Base-by-base conservation (phyloP, 768 basidiomycete species). In the Amanita fuliginea region DNA sequence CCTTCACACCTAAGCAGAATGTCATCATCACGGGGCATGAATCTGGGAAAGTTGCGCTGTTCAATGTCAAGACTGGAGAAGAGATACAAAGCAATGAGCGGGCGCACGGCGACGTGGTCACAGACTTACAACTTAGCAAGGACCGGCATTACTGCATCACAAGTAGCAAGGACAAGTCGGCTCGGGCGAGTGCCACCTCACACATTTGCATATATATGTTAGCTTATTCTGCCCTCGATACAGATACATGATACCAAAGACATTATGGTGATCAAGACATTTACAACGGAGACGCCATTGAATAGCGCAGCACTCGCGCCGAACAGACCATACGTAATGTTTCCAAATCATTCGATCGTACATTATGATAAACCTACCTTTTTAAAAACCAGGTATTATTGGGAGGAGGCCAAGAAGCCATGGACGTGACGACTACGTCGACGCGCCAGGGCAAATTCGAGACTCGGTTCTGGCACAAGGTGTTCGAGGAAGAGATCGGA, bases 401-500 rank as follows among this genome's bases (percentile, higher is more conserved):
- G 19, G 96, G 96, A 39, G 95, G 96, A 64, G 96, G 96, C 37
- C 96, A 98, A 67, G 95, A 96, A 62, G 96, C 96, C 3, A 95
- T 92, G 91, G 82, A 72, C 59, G 96, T 98, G 45, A 97, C 96
- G 11, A 98, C 92, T 6, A 98, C 95, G 0, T 92, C 91, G 1
- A 60, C 81, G 19, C 81, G 96, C 46, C 90, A 96, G 64, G 96
- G 95, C 18, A 96, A 97, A 67, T 99, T 99, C 64, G 96, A 98
- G 69, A 90, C 92, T 9, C 77, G 93, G 34, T 97, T 99, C 71
- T 98, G 93, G 92, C 95, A 99, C 73, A 91, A 86, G 57, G 74
- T 95, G 33, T 87, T 95, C 58, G 93, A 95, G 66, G 93, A 96
- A 71, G 95, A 98, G 64, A 86, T 98, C 47, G 93, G 95, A 14